A percentile compares a stretch with the other conserved stretches of the same genome.
Evolutionary conservation across 1,139 yeast species (phyloP).

Genomic region (Sporopachydermia cereana): DNA sequence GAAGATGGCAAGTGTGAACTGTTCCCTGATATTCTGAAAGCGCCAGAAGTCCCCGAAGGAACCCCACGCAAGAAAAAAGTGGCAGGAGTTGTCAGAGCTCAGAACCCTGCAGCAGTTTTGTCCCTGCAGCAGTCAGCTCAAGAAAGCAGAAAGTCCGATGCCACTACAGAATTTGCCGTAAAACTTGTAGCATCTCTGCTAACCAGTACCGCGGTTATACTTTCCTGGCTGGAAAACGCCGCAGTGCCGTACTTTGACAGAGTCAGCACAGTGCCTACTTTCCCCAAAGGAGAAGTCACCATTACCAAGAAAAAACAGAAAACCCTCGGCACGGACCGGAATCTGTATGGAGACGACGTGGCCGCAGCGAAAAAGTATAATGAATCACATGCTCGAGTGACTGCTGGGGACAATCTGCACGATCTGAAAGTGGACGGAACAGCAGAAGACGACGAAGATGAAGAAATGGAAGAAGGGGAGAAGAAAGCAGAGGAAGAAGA

Average conservation of each 20-base stretch:
- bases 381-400: conserved; percentile 13
- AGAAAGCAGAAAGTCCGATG: not conserved
- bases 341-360: conserved; percentile 3
- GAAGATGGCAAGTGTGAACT: conserved; percentile 57
- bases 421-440: conserved; percentile 15
- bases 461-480: conserved; percentile 22
- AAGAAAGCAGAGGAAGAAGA: conserved; percentile 31
- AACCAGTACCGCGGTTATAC: conserved; percentile 30
- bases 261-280: conserved; percentile 15
- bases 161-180: conserved; percentile 1
- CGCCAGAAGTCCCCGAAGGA: conserved; percentile 7
- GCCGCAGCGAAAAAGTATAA: conserved; percentile 4
- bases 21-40: conserved; percentile 42
- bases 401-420: conserved; percentile 21
- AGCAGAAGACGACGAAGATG: conserved; percentile 20
- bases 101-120: conserved; percentile 15
- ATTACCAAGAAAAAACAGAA: not conserved
- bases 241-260: conserved; percentile 53
- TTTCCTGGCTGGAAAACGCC: conserved; percentile 68
- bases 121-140: not conserved
- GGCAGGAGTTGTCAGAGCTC: conserved; percentile 15
- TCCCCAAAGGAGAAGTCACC: not conserved
- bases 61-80: conserved; percentile 23
- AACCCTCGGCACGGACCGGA: not conserved
- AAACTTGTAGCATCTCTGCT: conserved; percentile 28